A percentile compares a stretch with the other conserved stretches of the same genome.
Evolutionary conservation across 257 asterid genomes (phyloP).

Genomic region (Nemophila menziesii): DNA sequence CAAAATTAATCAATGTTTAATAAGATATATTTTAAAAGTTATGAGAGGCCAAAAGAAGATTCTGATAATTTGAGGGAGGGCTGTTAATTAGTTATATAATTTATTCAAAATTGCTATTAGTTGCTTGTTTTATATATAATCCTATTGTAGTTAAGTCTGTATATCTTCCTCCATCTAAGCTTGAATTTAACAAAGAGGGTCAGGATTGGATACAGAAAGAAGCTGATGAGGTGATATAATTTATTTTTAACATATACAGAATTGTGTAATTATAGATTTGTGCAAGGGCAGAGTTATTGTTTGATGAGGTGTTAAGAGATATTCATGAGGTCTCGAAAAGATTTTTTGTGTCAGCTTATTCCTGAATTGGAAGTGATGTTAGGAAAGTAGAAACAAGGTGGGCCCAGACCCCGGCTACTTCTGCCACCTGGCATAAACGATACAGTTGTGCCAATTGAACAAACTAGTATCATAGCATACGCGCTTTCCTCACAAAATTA

Average conservation of each 20-base stretch:
- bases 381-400: conserved; percentile 40
- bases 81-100: no score
- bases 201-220: conserved; percentile 65
- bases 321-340: conserved; percentile 38
- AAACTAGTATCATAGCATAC: conserved; percentile 56
- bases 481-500: conserved; percentile 48
- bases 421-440: no score
- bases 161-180: conserved; percentile 64
- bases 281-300: no score
- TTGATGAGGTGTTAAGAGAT: no score
- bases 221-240: conserved; percentile 45
- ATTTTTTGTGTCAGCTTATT: conserved; percentile 26
- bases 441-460: conserved; percentile 55
- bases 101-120: no score
- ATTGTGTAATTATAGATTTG: no score
- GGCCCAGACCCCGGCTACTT: no score
- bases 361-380: conserved; percentile 42
- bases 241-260: conserved; percentile 16
- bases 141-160: conserved; percentile 69
- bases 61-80: no score
- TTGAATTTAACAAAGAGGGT: no score
- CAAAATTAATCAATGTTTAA: no score
- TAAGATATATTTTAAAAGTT: no score
- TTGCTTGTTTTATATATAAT: conserved; percentile 70
- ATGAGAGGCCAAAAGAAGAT: no score